These are phyloP conservation scores for Kluyveromyces aestuarii DNA, from an alignment of 805 yeast species.

Conservation along the genomic window DNA sequence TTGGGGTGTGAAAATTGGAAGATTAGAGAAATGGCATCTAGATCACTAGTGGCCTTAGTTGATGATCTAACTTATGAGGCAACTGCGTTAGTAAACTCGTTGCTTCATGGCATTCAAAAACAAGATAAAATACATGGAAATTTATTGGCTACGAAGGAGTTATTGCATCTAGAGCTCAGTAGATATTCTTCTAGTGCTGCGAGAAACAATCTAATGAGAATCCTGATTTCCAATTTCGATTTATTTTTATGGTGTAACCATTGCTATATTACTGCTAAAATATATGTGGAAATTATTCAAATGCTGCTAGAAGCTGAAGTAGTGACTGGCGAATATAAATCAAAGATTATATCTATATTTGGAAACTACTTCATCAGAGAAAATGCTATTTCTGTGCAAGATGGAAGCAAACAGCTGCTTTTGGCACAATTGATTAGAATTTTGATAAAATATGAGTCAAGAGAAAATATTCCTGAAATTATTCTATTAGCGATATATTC, in stretches of 20 bases:
- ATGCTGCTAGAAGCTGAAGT: conserved; percentile 7
- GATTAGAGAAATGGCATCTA: conserved; percentile 79
- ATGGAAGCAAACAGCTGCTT: conserved; percentile 45
- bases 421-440: conserved; percentile 27
- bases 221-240: not conserved
- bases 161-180: conserved; percentile 1
- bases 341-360: conserved; percentile 14
- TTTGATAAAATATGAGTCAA: conserved; percentile 19
- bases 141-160: conserved; percentile 37
- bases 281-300: conserved; percentile 24
- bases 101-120: conserved; percentile 9
- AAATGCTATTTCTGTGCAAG: conserved; percentile 20
- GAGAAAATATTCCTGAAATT: conserved; percentile 20
- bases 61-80: conserved; percentile 27
- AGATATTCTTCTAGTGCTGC: not conserved
- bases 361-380: conserved; percentile 31
- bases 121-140: conserved; percentile 54
- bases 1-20: conserved; percentile 62
- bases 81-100: conserved; percentile 14
- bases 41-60: conserved; percentile 48
- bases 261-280: conserved; percentile 29
- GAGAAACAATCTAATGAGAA: too few species aligned
- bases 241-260: conserved; percentile 15
- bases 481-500: conserved; percentile 32
- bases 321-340: not conserved